Percentiles rank a stretch among this genome's conserved stretches.
Evolutionary conservation across 345 rosid species (phyloP).

Genomic region (Melastoma malabathricum): DNA sequence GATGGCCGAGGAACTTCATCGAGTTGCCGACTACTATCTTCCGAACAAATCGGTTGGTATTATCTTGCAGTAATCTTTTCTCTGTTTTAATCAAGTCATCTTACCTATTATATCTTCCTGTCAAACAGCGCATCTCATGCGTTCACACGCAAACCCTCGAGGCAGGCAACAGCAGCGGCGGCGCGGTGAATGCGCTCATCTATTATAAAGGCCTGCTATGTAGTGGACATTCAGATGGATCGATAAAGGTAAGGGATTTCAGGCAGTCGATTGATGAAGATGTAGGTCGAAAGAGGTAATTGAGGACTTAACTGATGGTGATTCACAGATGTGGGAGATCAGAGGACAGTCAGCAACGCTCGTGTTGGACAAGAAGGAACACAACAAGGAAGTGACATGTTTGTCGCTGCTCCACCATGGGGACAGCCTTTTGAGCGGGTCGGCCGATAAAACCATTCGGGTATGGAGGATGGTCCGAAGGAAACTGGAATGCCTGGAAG

Average conservation of each 20-base stretch:
- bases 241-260: constrained; percentile 39
- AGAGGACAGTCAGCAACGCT: constrained; percentile 41
- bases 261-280: too few species aligned
- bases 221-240: constrained; percentile 80
- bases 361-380: constrained; percentile 57
- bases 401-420: constrained; percentile 64
- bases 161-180: constrained; percentile 39
- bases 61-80: constrained; percentile 2
- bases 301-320: constrained; percentile 16
- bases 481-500: constrained; percentile 58
- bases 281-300: background rate
- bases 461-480: constrained; percentile 65
- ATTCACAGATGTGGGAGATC: constrained; percentile 57
- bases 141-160: constrained; percentile 86
- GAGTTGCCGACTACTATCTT: constrained; percentile 64
- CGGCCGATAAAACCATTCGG: constrained; percentile 66
- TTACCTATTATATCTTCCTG: background rate
- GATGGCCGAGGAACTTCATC: constrained; percentile 94
- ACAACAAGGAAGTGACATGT: constrained; percentile 64
- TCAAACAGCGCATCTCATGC: constrained; percentile 74
- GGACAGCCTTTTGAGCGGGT: constrained; percentile 76
- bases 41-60: constrained; percentile 61
- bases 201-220: constrained; percentile 77
- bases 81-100: background rate
- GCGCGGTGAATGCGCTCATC: constrained; percentile 75